Percentiles rank a stretch among this genome's conserved stretches.
These are phyloP conservation scores for Fusarium sp. DNA, from an alignment of 2,329 filamentous ascomycete species.

Conservation along the genomic window DNA sequence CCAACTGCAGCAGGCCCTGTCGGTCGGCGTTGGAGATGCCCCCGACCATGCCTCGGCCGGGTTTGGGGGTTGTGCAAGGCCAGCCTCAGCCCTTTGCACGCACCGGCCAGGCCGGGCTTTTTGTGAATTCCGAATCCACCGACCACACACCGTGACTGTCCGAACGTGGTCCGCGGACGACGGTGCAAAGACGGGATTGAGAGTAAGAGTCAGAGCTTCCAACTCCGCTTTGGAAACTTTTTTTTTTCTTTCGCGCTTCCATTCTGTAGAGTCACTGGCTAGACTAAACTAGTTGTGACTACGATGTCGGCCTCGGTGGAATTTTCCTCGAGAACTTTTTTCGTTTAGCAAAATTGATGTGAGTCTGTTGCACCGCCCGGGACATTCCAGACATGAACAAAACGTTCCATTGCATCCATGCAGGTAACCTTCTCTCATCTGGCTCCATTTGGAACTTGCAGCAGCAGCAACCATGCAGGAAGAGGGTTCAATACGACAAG, in stretches of 20 bases:
- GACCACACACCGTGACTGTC: conserved; percentile 27
- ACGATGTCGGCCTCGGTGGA: conserved; percentile 30
- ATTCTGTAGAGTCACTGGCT: conserved; percentile 26
- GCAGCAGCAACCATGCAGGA: background rate
- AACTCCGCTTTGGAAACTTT: conserved; percentile 25
- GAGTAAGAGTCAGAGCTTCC: conserved; percentile 21
- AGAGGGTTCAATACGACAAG: conserved; percentile 9
- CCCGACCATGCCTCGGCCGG: conserved; percentile 13
- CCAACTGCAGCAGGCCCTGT: conserved; percentile 2
- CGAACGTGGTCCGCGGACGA: background rate
- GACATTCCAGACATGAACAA: conserved; percentile 2
- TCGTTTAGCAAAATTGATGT: conserved; percentile 5
- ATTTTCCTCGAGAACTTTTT: conserved; percentile 17
- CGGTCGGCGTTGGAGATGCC: conserved; percentile 24
- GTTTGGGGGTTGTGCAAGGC: background rate
- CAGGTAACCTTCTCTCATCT: conserved; percentile 24
- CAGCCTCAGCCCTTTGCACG: conserved; percentile 22
- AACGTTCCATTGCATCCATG: conserved; percentile 11
- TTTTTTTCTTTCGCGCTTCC: conserved; percentile 29
- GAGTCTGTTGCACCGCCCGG: conserved; percentile 1
- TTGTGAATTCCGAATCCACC: conserved; percentile 27
- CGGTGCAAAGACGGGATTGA: conserved; percentile 28
- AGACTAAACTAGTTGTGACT: conserved; percentile 10
- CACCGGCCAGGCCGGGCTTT: conserved; percentile 24
- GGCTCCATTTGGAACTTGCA: conserved; percentile 22